phyloP scores from a whole-genome alignment of 2,329 filamentous ascomycete genomes.

The Fulvia fulva region DNA sequence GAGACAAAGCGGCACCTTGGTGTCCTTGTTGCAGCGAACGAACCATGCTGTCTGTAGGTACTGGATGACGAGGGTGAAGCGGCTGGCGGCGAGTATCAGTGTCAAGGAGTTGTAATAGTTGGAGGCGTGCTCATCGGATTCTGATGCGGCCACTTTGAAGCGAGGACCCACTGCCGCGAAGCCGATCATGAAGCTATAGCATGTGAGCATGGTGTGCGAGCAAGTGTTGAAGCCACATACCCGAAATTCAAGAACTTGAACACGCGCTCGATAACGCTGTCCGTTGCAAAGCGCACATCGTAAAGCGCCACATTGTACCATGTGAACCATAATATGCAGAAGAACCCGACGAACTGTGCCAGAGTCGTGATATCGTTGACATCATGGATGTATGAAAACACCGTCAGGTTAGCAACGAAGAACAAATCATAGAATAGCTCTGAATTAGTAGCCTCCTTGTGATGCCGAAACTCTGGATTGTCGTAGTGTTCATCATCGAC shows the following conservation, averaged over 20 bases:
- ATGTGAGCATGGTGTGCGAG: neutral
- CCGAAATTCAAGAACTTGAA: neutral
- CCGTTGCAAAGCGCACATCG: slow-evolving; percentile 25
- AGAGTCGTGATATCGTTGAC: slow-evolving; percentile 48
- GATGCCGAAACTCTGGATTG: neutral
- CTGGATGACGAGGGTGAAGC: slow-evolving; percentile 35
- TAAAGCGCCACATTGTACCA: neutral
- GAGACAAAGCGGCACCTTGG: slow-evolving; percentile 32
- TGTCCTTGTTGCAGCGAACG: slow-evolving; percentile 27
- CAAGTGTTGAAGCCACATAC: neutral
- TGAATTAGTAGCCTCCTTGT: slow-evolving; percentile 26
- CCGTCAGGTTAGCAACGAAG: slow-evolving; percentile 61
- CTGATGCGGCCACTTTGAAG: neutral
- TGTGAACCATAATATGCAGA: slow-evolving; percentile 55
- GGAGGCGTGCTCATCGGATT: neutral
- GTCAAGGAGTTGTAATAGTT: neutral
- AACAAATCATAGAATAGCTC: slow-evolving; percentile 59
- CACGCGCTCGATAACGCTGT: slow-evolving; percentile 38
- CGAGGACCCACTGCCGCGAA: neutral
- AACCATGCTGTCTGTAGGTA: slow-evolving; percentile 36
- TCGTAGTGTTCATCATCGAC: neutral
- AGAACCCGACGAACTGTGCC: slow-evolving; percentile 49
- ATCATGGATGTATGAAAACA: slow-evolving; percentile 56
- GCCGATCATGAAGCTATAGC: neutral
- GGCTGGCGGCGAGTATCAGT: slow-evolving; percentile 35